Percentiles rank a stretch among this genome's conserved stretches.
Evolutionary conservation across 1,284 basidiomycete species (phyloP).

Genomic region (Leccinum huronense): DNA sequence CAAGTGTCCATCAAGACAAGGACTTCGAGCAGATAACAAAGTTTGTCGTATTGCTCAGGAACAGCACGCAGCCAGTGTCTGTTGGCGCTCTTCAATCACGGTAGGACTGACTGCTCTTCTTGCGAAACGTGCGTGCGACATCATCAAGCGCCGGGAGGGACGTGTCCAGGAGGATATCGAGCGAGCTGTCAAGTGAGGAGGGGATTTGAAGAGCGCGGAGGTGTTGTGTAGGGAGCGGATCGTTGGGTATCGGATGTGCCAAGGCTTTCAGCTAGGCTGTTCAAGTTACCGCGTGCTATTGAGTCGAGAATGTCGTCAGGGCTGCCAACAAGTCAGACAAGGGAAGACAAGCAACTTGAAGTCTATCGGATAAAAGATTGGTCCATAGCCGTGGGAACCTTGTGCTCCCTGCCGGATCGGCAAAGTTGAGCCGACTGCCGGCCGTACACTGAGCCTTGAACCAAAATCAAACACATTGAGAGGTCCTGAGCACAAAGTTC

Average conservation of each 20-base stretch:
- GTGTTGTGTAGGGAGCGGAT: conserved; percentile 80
- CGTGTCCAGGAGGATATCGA: conserved; percentile 61
- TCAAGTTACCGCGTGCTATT: conserved; percentile 77
- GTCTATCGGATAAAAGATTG: too few species aligned
- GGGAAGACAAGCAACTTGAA: conserved; percentile 59
- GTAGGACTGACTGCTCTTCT: conserved; percentile 50
- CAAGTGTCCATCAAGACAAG: conserved; percentile 90
- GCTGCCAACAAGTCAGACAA: conserved; percentile 67
- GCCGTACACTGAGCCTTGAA: too few species aligned
- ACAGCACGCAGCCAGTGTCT: conserved; percentile 82
- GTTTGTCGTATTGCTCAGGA: conserved; percentile 86
- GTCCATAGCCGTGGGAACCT: too few species aligned
- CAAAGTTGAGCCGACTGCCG: too few species aligned
- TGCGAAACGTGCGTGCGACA: conserved; percentile 63
- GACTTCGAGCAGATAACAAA: conserved; percentile 87
- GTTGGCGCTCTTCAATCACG: conserved; percentile 63
- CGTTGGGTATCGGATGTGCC: conserved; percentile 82
- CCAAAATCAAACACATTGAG: too few species aligned
- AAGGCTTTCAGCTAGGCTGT: conserved; percentile 85
- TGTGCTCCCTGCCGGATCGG: too few species aligned
- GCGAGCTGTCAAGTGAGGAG: conserved; percentile 65
- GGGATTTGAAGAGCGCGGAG: conserved; percentile 66
- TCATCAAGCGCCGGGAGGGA: conserved; percentile 73
- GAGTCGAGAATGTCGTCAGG: conserved; percentile 72
- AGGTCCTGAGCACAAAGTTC: too few species aligned